A percentile compares a stretch with the other conserved stretches of the same genome.
These are phyloP conservation scores for Atractiella rhizophila DNA, from an alignment of 768 basidiomycete genomes.

Conservation along the genomic window DNA sequence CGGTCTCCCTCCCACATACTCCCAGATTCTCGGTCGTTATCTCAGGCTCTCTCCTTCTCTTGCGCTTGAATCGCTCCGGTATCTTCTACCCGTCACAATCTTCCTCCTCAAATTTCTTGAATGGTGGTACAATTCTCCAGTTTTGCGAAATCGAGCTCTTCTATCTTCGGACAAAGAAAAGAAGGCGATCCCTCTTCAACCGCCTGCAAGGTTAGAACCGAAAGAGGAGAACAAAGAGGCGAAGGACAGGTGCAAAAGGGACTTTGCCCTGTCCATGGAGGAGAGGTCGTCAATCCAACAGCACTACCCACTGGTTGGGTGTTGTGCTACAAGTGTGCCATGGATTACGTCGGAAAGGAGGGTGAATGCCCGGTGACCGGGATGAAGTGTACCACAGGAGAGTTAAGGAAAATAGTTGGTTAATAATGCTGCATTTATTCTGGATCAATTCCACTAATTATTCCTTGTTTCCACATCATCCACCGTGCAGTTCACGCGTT, in stretches of 20 bases:
- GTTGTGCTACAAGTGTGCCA: constrained; percentile 6
- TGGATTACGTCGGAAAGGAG: constrained; percentile 6
- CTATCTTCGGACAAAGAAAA: too few relatives aligned
- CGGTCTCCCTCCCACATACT: background rate
- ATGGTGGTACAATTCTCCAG: constrained; percentile 85
- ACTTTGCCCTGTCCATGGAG: constrained; percentile 4
- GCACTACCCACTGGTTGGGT: constrained; percentile 8
- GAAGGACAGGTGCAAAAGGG: constrained; percentile 1
- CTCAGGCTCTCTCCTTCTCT: background rate
- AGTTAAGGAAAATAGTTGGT: constrained; percentile 9
- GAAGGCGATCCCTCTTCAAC: too few relatives aligned
- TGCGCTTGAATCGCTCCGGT: constrained; percentile 47
- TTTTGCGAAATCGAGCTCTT: background rate
- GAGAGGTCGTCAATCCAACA: constrained; percentile 3
- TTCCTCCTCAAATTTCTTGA: constrained; percentile 91
- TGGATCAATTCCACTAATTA: too few relatives aligned
- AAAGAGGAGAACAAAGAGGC: constrained; percentile 1
- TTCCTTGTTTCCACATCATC: too few relatives aligned
- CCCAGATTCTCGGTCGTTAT: background rate
- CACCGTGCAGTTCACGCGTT: too few relatives aligned
- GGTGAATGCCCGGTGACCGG: constrained; percentile 8
- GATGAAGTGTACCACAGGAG: constrained; percentile 2
- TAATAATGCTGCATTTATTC: background rate
- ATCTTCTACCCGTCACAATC: constrained; percentile 62
- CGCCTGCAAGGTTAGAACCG: too few relatives aligned